These are phyloP conservation scores for Isatis tinctoria DNA, from an alignment of 345 rosid genomes.

Conservation along the genomic window DNA sequence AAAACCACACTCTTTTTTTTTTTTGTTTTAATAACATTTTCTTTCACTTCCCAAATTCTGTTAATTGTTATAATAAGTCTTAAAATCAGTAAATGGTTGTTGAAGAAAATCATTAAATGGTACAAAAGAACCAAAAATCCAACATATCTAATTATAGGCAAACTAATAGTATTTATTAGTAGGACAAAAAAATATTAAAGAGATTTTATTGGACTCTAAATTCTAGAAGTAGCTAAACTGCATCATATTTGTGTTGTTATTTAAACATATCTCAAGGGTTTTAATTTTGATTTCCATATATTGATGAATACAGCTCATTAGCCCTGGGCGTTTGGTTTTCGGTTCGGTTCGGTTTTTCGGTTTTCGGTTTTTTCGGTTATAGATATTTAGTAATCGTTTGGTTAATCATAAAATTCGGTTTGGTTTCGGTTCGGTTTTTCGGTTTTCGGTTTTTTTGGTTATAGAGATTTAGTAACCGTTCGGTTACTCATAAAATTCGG, in stretches of 20 bases:
- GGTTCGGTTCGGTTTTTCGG: too few species aligned
- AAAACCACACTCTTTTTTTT: constrained; percentile 3
- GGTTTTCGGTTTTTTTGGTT: too few species aligned
- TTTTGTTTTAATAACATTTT: background rate
- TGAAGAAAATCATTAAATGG: background rate
- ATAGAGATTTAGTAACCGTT: too few species aligned
- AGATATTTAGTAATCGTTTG: too few species aligned
- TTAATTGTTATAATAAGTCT: background rate
- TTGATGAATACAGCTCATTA: background rate
- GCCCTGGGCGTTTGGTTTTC: too few species aligned
- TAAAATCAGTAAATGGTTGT: background rate
- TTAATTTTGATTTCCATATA: background rate
- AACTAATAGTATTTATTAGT: background rate
- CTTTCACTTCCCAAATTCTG: background rate
- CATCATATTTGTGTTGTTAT: background rate
- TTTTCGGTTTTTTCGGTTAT: too few species aligned
- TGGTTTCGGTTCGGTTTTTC: too few species aligned
- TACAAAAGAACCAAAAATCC: background rate
- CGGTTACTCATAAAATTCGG: too few species aligned
- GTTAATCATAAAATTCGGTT: too few species aligned
- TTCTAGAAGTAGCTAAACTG: background rate
- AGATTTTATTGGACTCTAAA: background rate
- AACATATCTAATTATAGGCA: background rate
- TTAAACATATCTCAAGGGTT: background rate
- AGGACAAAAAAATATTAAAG: background rate